Evolutionary conservation across 2,329 filamentous ascomycete genomes (phyloP), one percentile per base, ranked within the genome.

Genomic region (Penicillium corylophilum): DNA sequence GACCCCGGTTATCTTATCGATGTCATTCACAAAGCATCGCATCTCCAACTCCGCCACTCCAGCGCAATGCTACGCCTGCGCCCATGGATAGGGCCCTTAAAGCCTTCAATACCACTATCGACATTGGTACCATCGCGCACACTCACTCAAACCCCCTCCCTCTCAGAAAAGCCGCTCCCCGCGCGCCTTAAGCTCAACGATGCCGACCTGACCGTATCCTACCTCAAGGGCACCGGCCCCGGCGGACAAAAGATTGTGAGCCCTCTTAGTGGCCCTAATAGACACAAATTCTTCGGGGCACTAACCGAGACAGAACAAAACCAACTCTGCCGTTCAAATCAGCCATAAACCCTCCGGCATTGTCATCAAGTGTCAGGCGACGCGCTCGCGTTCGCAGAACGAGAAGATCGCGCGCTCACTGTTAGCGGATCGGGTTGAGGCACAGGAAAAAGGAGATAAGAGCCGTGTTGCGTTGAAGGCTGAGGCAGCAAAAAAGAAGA

Each of bases 181-280:
- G 86, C 90, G 5, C 85, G 91, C 4, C 86, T 88, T 13, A 82
- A 85, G 12, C 83, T 94, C 18, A 80, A 85, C 12, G 91, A 96
- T 60, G 76, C 80, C 16, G 91, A 96, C 46, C 84, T 97, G 60
- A 85, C 87, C 50, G 89, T 96, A 66, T 82, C 81, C 38, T 97
- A 95, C 74, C 80, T 99, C 54, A 95, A 94, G 70, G 94, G 94
- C 63, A 89, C 84, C 62, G 94, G 94, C 1, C 93, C 94, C 0
- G 94, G 94, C 22, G 94, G 94, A 0, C 94, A 99, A 70, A 96
- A 96, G 71, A 97, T 97, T 75, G 87, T 90, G 73, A 48, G 77
- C 43, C 13, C 26, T 1, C 26, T 28, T 10, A 3, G 3, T 10
- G 8, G 26, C 9, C 12, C 12, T 10, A 28, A 28, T 28, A 10